Conservation (phyloP, 352 stramenopile genomes). For the Globisporangium recalcitrans region DNA sequence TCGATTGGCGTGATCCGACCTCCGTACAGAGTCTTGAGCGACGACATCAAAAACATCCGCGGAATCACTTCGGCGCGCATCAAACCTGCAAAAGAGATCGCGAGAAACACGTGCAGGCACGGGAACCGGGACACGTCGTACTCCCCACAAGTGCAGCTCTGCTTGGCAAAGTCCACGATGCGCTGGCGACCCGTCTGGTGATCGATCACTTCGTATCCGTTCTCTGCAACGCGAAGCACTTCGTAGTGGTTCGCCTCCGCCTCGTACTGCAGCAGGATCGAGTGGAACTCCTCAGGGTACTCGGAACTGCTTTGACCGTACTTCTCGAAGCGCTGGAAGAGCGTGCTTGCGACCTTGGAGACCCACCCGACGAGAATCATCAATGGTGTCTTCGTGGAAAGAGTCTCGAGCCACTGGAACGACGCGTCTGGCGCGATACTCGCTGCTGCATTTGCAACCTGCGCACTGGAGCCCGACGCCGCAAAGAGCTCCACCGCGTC, state of each 20-base stretch:
- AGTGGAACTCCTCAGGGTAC: constrained; percentile 72
- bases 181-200: constrained; percentile 53
- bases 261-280: constrained; percentile 60
- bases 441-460: not conserved
- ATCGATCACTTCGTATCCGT: constrained; percentile 74
- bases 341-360: constrained; percentile 65
- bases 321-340: constrained; percentile 71
- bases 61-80: constrained; percentile 68
- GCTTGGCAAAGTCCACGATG: constrained; percentile 71
- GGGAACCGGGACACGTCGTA: constrained; percentile 71
- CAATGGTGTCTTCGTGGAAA: constrained; percentile 60
- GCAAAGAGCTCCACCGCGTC: constrained; percentile 62
- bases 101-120: constrained; percentile 75
- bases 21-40: constrained; percentile 64
- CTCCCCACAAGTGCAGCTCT: constrained; percentile 72
- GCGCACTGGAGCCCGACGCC: not conserved
- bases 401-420: constrained; percentile 58
- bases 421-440: constrained; percentile 25
- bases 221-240: constrained; percentile 61
- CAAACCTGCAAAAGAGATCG: constrained; percentile 56
- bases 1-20: constrained; percentile 78
- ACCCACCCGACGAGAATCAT: constrained; percentile 82
- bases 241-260: constrained; percentile 48
- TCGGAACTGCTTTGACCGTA: constrained; percentile 71
- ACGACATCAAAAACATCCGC: constrained; percentile 77